Base-by-base conservation (phyloP, 1,139 yeast genomes). In the Pichia sp. region DNA sequence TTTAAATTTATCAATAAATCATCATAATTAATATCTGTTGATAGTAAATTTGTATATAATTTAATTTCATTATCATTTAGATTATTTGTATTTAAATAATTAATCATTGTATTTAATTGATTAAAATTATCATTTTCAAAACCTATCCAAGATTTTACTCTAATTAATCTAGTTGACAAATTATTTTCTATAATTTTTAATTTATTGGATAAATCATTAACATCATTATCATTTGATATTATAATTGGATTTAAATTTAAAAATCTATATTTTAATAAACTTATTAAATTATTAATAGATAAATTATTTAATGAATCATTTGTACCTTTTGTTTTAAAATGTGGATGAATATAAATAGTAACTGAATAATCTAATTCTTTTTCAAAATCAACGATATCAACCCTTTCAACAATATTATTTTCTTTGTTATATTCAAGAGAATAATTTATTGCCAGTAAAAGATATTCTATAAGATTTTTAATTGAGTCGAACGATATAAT, bases 61-160 rank as follows among this genome's bases (percentile, higher is more conserved):
- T 9, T 18, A 7, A 43, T 8, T n/a, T 50, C 49, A 11, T 39
- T 34, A 10, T 46, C 44, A 3, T 30, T 39, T 3, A 42, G 60
- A 9, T 67, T 25, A 68, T 61, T 36, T 67, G 62, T 35, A 60
- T 62, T 34, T 35, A 56, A 34, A 42, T 56, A 53, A 11, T 54
- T 49, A 3, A 53, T 41, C 63, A 62, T 62, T 25, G 63, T 50
- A 43, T 61, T 56, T 7, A 60, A 41, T 6, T 50, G 28, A 18
- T 47, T 26, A 27, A 29, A 10, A 29, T 72, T 70, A 31, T 76
- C 71, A 27, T 72, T 70, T 32, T 77, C 72, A 9, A 68, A 53
- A 2, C 83, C 84, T 0, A 79, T 73, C 85, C 84, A 79, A 3
- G 78, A 70, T 57, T 75, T 74, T 52, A 79, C 74, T 53, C 85